Base-by-base conservation (phyloP, 345 rosid genomes). In the Chamaenerion angustifolium region DNA sequence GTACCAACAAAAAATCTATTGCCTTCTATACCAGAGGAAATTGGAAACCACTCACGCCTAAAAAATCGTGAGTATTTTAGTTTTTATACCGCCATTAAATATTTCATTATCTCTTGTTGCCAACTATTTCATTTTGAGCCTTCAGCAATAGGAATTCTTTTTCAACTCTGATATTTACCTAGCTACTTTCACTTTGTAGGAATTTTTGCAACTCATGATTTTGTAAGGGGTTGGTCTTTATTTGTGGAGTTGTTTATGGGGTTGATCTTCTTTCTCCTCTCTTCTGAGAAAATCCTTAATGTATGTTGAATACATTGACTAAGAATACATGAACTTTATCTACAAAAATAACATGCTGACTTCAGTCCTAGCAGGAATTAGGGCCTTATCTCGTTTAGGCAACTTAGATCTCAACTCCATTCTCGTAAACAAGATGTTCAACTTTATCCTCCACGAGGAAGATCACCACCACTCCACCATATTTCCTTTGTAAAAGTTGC, bases 331-430 rank as follows among this genome's bases (percentile, higher is more conserved):
- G 47, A 59, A 50, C 60, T 54, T 54, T 9, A 43, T 62, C 53
- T 71, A 61, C 71, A 90, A 95, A 78, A 86, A 70, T 56, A 90
- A 90, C 54, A 50, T 65, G 19, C 65, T 90, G 65, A 64, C 78
- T 48, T 63, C 81, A 52, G 58, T 90, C 71, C 94, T 95, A 57
- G 64, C 56, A 49, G 92, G 81, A 70, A 43, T 81, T 57, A 86
- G 92, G 58, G 69, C 40, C 37, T 78, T 90, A 59, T 78, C 85
- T 59, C 55, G 54, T 55, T 69, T 90, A 48, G 94, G 88, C 55
- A 83, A 87, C 59, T 70, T 90, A 19, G 98, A 86, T 81, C 78
- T 86, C 51, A 92, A 76, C 58, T 83, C 94, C 44, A 90, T 86
- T 69, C 80, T 79, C 85, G 98, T 78, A 67, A 16, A 42, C 7